These are phyloP conservation scores for Fusarium setosum DNA, from an alignment of 2,329 filamentous ascomycete genomes.

Conservation along the genomic window DNA sequence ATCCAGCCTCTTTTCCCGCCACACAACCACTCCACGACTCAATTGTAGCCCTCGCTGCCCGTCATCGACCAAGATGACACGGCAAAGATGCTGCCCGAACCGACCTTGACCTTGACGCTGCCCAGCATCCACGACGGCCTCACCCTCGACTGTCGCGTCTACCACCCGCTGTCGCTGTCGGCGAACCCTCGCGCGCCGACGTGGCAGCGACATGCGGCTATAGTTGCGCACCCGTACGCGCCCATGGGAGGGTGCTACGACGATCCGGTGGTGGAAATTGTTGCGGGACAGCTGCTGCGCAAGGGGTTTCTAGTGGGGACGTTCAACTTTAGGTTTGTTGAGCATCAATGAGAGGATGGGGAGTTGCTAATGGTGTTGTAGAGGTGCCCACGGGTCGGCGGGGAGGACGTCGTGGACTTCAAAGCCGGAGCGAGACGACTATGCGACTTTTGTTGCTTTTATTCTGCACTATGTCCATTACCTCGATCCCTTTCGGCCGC, in stretches of 20 bases:
- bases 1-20: too few relatives aligned
- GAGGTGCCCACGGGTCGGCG: constrained; percentile 79
- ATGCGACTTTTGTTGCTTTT: constrained; percentile 84
- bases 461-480: constrained; percentile 77
- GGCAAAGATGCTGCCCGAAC: constrained; percentile 64
- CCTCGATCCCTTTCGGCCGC: constrained; percentile 56
- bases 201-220: constrained; percentile 64
- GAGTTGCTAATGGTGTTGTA: constrained; percentile 53
- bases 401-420: constrained; percentile 90
- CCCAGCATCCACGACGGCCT: constrained; percentile 86
- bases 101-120: constrained; percentile 76
- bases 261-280: constrained; percentile 79
- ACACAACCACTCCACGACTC: neutral
- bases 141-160: constrained; percentile 83
- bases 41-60: too few relatives aligned
- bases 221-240: constrained; percentile 92
- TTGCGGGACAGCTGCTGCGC: constrained; percentile 73
- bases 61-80: constrained; percentile 29
- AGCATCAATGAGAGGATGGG: too few relatives aligned
- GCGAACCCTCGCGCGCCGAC: constrained; percentile 45
- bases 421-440: constrained; percentile 84
- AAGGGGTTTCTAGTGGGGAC: constrained; percentile 82
- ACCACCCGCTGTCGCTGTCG: constrained; percentile 70
- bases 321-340: constrained; percentile 86
- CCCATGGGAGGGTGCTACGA: constrained; percentile 88